Percentiles rank a stretch among this genome's conserved stretches.
Conservation (phyloP, 2,329 filamentous ascomycete species). For the Diaporthe australafricana region DNA sequence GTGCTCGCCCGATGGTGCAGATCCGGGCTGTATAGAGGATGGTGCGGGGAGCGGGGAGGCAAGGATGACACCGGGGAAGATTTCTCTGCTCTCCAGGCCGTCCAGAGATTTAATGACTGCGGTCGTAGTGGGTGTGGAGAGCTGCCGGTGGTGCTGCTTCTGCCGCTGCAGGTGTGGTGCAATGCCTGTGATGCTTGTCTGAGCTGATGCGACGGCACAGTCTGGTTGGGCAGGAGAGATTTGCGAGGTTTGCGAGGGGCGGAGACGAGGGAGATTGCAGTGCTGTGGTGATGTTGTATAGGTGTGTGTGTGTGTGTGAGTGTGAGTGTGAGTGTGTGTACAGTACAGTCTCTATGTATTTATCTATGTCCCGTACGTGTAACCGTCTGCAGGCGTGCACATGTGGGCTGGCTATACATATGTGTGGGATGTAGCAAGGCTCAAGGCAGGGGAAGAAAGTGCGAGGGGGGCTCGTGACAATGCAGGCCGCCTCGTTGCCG, state of each 20-base stretch:
- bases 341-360: not conserved
- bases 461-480: conserved; percentile 25
- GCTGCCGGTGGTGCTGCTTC: conserved; percentile 6
- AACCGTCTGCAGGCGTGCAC: too few species aligned
- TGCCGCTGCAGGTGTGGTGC: conserved; percentile 14
- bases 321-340: not conserved
- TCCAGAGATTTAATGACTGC: not conserved
- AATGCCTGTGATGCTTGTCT: conserved; percentile 19
- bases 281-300: not conserved
- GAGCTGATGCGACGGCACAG: conserved; percentile 21
- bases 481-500: conserved; percentile 15
- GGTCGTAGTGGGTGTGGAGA: not conserved
- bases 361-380: too few species aligned
- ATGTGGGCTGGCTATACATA: too few species aligned
- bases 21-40: conserved; percentile 32
- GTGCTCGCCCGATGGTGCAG: conserved; percentile 34
- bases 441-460: not conserved
- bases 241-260: not conserved
- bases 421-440: conserved; percentile 1
- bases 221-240: not conserved
- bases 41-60: conserved; percentile 36
- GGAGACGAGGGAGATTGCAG: not conserved
- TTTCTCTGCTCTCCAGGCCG: not conserved
- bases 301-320: not conserved
- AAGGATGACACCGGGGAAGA: conserved; percentile 30